Evolutionary conservation across 306 rosid species (phyloP), one percentile per base, ranked within the genome.

Genomic region (Vigna mungo): DNA sequence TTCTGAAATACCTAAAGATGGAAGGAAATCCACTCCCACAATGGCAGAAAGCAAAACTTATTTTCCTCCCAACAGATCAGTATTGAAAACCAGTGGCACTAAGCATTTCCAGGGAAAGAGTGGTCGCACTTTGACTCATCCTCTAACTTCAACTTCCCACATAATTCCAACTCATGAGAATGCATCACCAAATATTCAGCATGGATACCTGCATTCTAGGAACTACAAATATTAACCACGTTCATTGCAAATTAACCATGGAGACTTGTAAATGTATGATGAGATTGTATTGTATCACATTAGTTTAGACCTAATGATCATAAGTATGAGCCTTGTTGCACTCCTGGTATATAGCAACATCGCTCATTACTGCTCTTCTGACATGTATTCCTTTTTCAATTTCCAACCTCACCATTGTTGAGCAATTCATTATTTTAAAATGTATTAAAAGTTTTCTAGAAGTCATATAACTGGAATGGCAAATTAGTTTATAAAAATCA

Each of bases 171-270:
- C 85, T 80, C 91, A 63, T 43, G 96, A 95, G 90, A 94, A 92
- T 69, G 78, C 77, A 30, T 88, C 97, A 52, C 98, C 98, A 81
- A 92, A 92, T 72, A 88, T 94, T 87, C 80, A 18, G 81, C 74
- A n/a, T 80, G 54, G 77, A 68, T 82, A 66, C 58, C 78, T 60
- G 30, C 46, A 21, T 71, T 51, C 56, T 53, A 76, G 66, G 60
- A 61, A 25, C 25, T 64, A 41, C 79, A 75, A 71, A 46, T 72
- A 32, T 30, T 58, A 37, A 54, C 14, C n/a, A 55, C 54, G 54
- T 59, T 68, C 80, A 8, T 8, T 39, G 11, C 44, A 39, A 39
- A 39, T 39, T 39, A 39, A 39, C 44, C 44, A 39, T 8, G 12
- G 46, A 41, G 41, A 52, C 48, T 47, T 75, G 84, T 82, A 75